These are phyloP conservation scores for Arthrobotrys sphaeroides DNA, from an alignment of 2,329 filamentous ascomycete genomes.

Conservation along the genomic window DNA sequence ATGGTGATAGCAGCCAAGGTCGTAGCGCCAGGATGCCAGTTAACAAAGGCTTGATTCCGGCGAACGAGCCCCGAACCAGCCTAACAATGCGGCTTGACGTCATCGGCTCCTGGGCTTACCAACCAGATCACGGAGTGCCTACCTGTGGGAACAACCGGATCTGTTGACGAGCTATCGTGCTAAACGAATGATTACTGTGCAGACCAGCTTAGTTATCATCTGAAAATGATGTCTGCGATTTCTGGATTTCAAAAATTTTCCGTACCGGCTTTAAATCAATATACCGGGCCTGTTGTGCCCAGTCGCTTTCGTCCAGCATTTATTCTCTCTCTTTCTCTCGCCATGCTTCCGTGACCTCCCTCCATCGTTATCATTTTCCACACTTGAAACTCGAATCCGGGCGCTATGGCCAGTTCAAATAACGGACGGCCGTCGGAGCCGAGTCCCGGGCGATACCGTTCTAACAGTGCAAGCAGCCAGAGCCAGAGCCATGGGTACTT, in stretches of 20 bases:
- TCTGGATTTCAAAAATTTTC: constrained; percentile 11
- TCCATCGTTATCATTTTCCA: background rate
- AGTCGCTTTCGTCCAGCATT: background rate
- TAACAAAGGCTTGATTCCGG: constrained; percentile 3
- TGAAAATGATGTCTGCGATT: background rate
- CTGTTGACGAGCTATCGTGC: background rate
- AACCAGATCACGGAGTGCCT: background rate
- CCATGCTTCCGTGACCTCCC: background rate
- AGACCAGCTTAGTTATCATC: background rate
- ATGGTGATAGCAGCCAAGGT: constrained; percentile 16
- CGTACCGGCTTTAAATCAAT: background rate
- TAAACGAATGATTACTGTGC: background rate
- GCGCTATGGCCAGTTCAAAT: constrained; percentile 27
- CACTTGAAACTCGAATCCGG: background rate
- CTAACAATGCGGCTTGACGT: constrained; percentile 7
- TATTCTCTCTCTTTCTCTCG: background rate
- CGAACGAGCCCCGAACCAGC: background rate
- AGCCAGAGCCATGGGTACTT: background rate
- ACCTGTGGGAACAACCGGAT: background rate
- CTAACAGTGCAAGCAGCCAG: background rate
- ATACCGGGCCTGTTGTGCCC: background rate
- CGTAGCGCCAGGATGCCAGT: background rate
- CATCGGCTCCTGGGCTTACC: constrained; percentile 20
- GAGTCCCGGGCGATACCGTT: constrained; percentile 1
- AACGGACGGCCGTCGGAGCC: constrained; percentile 26